Base-by-base conservation (phyloP, 805 yeast genomes). In the Suhomyces emberorum region DNA sequence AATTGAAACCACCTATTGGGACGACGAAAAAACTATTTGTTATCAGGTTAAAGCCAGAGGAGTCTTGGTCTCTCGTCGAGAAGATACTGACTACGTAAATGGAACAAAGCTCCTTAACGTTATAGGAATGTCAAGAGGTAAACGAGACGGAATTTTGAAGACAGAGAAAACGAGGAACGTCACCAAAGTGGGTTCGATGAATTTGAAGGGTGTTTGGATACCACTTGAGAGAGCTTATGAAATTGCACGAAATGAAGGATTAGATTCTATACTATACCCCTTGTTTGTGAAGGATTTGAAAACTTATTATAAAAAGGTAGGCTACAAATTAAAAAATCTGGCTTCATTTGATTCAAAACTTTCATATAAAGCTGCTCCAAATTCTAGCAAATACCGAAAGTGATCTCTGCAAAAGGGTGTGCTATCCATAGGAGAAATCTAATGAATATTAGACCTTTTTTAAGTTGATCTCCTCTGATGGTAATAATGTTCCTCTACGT, bases 401-500 rank as follows among this genome's bases (percentile, higher is more conserved):
- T n/a, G n/a, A n/a, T n/a, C n/a, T n/a, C n/a, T n/a, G n/a, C n/a
- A n/a, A n/a, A n/a, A n/a, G n/a, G n/a, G n/a, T n/a, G n/a, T n/a
- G n/a, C n/a, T n/a, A n/a, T n/a, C n/a, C n/a, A n/a, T n/a, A n/a
- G n/a, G n/a, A n/a, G n/a, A n/a, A n/a, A n/a, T n/a, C n/a, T n/a
- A n/a, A n/a, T n/a, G n/a, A n/a, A n/a, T n/a, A n/a, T n/a, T n/a
- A n/a, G n/a, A n/a, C n/a, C n/a, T n/a, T n/a, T n/a, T n/a, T n/a
- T n/a, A n/a, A n/a, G n/a, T n/a, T n/a, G n/a, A n/a, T 21, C 14
- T n/a, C n/a, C n/a, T 24, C 28, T 12, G 3, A 16, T 5, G 35
- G 31, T 3, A 32, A 28, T 17, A 78, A 57, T 11, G 86, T 86
- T 1, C 95, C 95, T 34, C 95, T 73, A 34, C 59, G 51, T 38